phyloP scores from a whole-genome alignment of 768 basidiomycete genomes.

The Pholiota conissans region DNA sequence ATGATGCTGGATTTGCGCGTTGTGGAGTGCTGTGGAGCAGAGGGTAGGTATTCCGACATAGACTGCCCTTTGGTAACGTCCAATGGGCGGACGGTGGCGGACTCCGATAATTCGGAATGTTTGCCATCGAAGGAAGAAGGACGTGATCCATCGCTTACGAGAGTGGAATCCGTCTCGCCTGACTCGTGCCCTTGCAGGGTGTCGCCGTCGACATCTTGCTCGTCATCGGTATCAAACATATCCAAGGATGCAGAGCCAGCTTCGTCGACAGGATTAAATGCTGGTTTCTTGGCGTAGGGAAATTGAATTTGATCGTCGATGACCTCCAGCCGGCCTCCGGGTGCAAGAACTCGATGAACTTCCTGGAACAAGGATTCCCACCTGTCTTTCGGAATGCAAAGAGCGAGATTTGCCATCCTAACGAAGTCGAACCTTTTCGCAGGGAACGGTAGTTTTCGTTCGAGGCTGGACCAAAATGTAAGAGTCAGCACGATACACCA shows the following conservation, averaged over 20 bases:
- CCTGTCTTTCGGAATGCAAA: slow-evolving; percentile 57
- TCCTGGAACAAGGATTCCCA: slow-evolving; percentile 66
- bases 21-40: background rate
- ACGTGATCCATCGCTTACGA: slow-evolving; percentile 22
- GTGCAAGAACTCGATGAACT: slow-evolving; percentile 58
- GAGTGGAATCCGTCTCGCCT: slow-evolving; percentile 24
- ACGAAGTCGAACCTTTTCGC: slow-evolving; percentile 69
- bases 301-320: slow-evolving; percentile 74
- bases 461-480: slow-evolving; percentile 41
- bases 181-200: slow-evolving; percentile 27
- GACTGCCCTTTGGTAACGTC: slow-evolving; percentile 5
- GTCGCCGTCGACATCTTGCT: slow-evolving; percentile 19
- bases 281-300: slow-evolving; percentile 43
- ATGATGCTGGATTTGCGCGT: background rate
- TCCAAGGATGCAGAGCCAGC: slow-evolving; percentile 13
- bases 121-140: slow-evolving; percentile 21
- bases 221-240: slow-evolving; percentile 18
- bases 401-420: slow-evolving; percentile 66
- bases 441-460: slow-evolving; percentile 59
- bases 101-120: slow-evolving; percentile 12
- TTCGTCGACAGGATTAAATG: slow-evolving; percentile 7
- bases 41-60: slow-evolving; percentile 2
- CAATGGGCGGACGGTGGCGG: slow-evolving; percentile 16
- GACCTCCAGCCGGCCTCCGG: slow-evolving; percentile 67
- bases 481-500: background rate